Base-by-base conservation (phyloP, 2,329 filamentous ascomycete species). In the Stylonectria norvegica region DNA sequence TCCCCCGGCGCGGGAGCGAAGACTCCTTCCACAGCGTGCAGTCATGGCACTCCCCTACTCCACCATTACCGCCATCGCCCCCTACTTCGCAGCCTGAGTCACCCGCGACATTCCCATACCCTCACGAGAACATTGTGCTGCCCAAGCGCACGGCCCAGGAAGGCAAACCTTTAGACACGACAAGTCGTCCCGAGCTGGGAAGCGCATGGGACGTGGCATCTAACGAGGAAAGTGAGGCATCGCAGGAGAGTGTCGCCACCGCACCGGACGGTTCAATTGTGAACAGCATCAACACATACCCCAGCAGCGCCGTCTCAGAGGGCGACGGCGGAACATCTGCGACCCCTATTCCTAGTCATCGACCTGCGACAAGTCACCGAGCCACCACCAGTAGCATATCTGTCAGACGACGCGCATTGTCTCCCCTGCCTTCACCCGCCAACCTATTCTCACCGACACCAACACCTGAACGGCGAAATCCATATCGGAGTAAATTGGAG, bases 391-490 rank as follows among this genome's bases (percentile, higher is more conserved):
- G 54, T 19, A 54, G 52, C 20, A 54, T 55, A 20, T 58, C 55
- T 8, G 55, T 57, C 20, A 38, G 53, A 15, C 42, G 45, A 28
- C 75, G 79, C 25, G 75, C 76, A 7, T 68, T 85, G 6, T 84
- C 84, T 0, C 83, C 85, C 0, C 71, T 89, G 46, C 84, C 85
- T 3, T 75, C 82, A 1, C 71, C 82, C 0, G 81, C 82, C 5
- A 85, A 83, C 43, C 65, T 89, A 8, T 80, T 84, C 19, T 47
- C 51, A 11, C 55, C 55, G 55, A 72, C 75, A 5, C 75, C 79
- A 4, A 47, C 45, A 61, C 66, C 47, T 56, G 45, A 43, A 56
- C 48, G 50, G 45, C 45, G 35, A 32, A 22, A 20, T 25, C 50
- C 52, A 3, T 48, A 47, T 23, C 40, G 44, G 27, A 58, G 43